Conservation (phyloP, 371 early-diverging fungal species). For the Dichotomocladium elegans region DNA sequence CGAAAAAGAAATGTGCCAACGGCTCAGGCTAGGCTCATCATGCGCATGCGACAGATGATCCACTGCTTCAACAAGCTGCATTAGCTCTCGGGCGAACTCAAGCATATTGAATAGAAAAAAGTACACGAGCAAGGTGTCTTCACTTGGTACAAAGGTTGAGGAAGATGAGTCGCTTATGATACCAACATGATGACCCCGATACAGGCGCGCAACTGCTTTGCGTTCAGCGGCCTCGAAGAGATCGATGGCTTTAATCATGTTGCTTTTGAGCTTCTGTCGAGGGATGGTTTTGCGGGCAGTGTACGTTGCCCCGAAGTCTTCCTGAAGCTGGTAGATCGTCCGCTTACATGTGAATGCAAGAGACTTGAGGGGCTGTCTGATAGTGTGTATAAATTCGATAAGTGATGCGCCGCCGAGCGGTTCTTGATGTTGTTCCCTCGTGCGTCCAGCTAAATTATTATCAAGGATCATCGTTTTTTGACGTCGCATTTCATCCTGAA, state of each 20-base stretch:
- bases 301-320: not conserved
- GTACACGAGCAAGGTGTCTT: constrained; percentile 70
- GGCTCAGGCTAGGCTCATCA: not conserved
- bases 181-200: constrained; percentile 5
- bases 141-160: constrained; percentile 25
- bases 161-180: not conserved
- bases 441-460: not conserved
- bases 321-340: constrained; percentile 50
- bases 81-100: constrained; percentile 68
- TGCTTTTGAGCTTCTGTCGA: constrained; percentile 21
- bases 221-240: constrained; percentile 41
- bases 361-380: constrained; percentile 60
- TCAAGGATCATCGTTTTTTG: constrained; percentile 22
- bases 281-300: constrained; percentile 6
- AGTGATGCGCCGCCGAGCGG: constrained; percentile 15
- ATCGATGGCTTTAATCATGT: constrained; percentile 39
- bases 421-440: not conserved
- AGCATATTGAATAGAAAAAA: constrained; percentile 75
- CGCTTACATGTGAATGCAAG: constrained; percentile 62
- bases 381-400: constrained; percentile 52
- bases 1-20: constrained; percentile 1
- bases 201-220: constrained; percentile 28
- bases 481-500: constrained; percentile 38
- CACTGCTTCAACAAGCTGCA: constrained; percentile 50
- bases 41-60: constrained; percentile 23